Percentiles rank a stretch among this genome's conserved stretches.
phyloP scores from a whole-genome alignment of 1,139 yeast genomes.

The Komagataea norvegica region DNA sequence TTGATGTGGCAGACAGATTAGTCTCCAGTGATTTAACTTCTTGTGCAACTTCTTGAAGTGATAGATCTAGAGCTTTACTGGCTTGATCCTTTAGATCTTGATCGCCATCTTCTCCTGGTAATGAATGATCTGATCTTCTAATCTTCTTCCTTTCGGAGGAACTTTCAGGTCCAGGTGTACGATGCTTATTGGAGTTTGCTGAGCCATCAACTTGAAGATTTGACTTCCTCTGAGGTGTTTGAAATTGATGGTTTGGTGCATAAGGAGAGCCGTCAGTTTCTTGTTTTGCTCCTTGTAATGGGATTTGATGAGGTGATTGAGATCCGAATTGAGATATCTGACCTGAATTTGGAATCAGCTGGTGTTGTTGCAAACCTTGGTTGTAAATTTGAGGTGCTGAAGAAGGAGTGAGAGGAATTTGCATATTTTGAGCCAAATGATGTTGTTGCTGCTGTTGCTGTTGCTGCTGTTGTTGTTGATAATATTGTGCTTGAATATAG shows the following conservation, averaged over 20 bases:
- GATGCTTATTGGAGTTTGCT: conserved; percentile 12
- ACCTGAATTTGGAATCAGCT: conserved; percentile 5
- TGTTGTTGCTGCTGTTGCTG: conserved; percentile 12
- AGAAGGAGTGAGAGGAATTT: conserved; percentile 12
- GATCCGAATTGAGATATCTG: conserved; percentile 9
- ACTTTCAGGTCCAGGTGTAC: conserved; percentile 15
- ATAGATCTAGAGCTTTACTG: conserved; percentile 36
- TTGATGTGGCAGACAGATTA: conserved; percentile 13
- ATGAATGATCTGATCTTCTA: conserved; percentile 35
- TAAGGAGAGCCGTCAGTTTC: neutral
- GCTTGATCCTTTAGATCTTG: conserved; percentile 48
- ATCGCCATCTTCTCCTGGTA: conserved; percentile 43
- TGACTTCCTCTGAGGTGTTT: conserved; percentile 22
- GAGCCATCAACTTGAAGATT: conserved; percentile 6
- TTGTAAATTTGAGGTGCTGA: conserved; percentile 17
- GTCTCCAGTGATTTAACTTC: conserved; percentile 45
- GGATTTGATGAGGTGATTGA: conserved; percentile 14
- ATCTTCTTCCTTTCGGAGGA: conserved; percentile 30
- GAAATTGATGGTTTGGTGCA: conserved; percentile 15
- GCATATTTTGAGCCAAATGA: conserved; percentile 6
- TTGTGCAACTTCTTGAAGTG: conserved; percentile 49
- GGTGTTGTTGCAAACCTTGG: conserved; percentile 17
- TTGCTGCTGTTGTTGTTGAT: conserved; percentile 11
- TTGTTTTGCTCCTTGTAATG: neutral
- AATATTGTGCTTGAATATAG: conserved; percentile 5